These are phyloP conservation scores for Candida qinlingensis DNA, from an alignment of 805 yeast species.

Conservation along the genomic window DNA sequence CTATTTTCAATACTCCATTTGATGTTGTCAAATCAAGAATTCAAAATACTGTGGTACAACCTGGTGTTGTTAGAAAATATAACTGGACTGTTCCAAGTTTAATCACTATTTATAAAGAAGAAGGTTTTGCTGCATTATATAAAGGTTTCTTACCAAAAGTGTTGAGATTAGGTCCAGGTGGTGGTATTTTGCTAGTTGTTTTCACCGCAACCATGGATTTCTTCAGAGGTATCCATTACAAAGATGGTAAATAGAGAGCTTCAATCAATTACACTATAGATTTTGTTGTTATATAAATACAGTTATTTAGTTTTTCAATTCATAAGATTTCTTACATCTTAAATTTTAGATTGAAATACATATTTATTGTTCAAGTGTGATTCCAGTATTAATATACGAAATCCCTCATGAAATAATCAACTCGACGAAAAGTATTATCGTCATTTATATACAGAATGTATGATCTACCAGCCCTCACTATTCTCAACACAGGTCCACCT, in stretches of 20 bases:
- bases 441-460: slow-evolving; percentile 32
- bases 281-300: no score
- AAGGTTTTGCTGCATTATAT: slow-evolving; percentile 86
- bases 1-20: slow-evolving; percentile 91
- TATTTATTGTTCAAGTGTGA: not conserved
- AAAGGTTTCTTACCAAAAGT: slow-evolving; percentile 98
- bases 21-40: slow-evolving; percentile 97
- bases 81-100: slow-evolving; percentile 89
- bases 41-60: slow-evolving; percentile 61
- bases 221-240: slow-evolving; percentile 48
- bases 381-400: no score
- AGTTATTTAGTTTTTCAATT: no score
- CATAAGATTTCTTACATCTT: not conserved
- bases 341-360: not conserved
- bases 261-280: no score
- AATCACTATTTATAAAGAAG: slow-evolving; percentile 72
- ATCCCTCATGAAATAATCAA: not conserved
- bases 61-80: slow-evolving; percentile 81
- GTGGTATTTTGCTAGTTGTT: slow-evolving; percentile 96
- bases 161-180: slow-evolving; percentile 97
- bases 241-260: slow-evolving; percentile 5
- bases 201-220: slow-evolving; percentile 93
- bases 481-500: slow-evolving; percentile 31
- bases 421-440: not conserved
- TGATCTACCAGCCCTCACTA: slow-evolving; percentile 67